Evolutionary conservation across 2,329 filamentous ascomycete genomes (phyloP), one percentile per base, ranked within the genome.

Genomic region (Penicillium digitatum): DNA sequence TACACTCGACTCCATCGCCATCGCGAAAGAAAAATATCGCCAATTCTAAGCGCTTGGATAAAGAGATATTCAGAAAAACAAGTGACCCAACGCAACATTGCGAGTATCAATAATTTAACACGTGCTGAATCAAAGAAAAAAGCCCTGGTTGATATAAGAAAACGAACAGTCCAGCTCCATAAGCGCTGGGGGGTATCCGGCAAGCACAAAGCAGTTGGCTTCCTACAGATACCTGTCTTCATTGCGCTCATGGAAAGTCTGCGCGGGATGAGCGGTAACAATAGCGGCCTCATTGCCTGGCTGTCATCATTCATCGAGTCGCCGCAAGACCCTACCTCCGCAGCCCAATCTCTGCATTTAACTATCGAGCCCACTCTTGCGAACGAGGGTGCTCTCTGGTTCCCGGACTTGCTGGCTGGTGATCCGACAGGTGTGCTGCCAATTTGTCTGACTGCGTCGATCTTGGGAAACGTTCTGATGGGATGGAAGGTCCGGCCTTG

Each of bases 371-470:
- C 78, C 3, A 75, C 77, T 5, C 69, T 87, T 16, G 75, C 78
- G 5, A 76, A 67, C 8, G 83, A 85, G 69, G 83, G 83, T n/a
- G 76, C 79, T 3, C 72, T 84, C 2, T 87, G 83, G 83, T 85
- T 85, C 53, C 76, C 78, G 1, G 76, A 86, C 64, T 76, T 87
- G 14, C 70, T 82, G 5, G 63, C 75, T 0, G 71, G 80, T 9
- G 84, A 87, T 61, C 75, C 82, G 0, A 76, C 76, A 3, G 69
- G 78, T 2, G 60, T 74, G 2, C 72, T 85, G 1, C 81, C 82
- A 0, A 72, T 78, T 38, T 54, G 78, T 3, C 71, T 83, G 22
- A 78, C 77, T 0, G 73, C 69, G 0, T 71, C 77, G 5, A 78
- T 84, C 54, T 67, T 83, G 16, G 58, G 75, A 8, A 82, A 81